Evolutionary conservation across 257 asterid genomes (phyloP).

Genomic region (Linderniella brevidens): DNA sequence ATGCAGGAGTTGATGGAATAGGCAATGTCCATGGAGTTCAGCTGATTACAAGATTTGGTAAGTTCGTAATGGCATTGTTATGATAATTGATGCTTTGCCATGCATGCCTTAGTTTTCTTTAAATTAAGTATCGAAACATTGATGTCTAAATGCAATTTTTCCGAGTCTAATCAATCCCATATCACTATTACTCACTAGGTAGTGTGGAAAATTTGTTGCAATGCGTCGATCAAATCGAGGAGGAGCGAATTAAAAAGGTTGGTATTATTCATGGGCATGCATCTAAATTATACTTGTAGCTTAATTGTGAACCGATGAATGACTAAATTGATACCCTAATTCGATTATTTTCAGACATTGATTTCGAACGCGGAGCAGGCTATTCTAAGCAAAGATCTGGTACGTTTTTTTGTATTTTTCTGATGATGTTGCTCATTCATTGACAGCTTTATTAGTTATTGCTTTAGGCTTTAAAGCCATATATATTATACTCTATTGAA

Average conservation of each 20-base stretch:
- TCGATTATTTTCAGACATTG: slow-evolving; percentile 39
- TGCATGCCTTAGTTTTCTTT: neutral
- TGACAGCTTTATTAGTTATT: slow-evolving; percentile 2
- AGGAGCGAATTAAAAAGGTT: slow-evolving; percentile 68
- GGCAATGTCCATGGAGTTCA: slow-evolving; percentile 82
- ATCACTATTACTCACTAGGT: slow-evolving; percentile 19
- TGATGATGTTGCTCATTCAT: slow-evolving; percentile 9
- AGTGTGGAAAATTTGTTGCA: slow-evolving; percentile 74
- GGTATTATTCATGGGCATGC: slow-evolving; percentile 6
- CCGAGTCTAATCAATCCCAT: no score
- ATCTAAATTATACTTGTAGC: neutral
- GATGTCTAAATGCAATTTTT: no score
- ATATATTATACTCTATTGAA: slow-evolving; percentile 8
- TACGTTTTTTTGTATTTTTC: slow-evolving; percentile 13
- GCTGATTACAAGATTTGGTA: slow-evolving; percentile 80
- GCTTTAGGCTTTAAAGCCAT: slow-evolving; percentile 15
- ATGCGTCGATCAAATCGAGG: slow-evolving; percentile 59
- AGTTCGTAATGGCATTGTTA: no score
- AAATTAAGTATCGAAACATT: no score
- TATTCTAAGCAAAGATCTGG: slow-evolving; percentile 72
- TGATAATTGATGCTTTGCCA: slow-evolving; percentile 7
- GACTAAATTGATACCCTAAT: neutral
- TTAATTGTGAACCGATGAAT: slow-evolving; percentile 5
- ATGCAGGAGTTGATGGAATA: slow-evolving; percentile 89
- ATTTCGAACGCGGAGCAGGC: slow-evolving; percentile 75